Conservation (phyloP, 257 asterid species). For the Verbena officinalis region DNA sequence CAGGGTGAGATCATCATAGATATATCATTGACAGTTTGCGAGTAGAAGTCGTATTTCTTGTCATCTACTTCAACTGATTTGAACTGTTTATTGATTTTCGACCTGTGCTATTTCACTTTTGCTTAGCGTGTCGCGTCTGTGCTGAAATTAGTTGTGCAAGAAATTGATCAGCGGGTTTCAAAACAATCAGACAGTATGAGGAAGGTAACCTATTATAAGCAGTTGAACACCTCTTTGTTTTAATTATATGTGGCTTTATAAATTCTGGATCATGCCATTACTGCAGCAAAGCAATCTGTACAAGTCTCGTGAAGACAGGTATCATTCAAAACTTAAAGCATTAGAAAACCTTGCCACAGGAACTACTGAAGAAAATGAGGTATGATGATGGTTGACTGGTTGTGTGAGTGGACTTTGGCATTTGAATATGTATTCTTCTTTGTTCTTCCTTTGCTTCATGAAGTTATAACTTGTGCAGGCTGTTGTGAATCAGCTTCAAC, state of each 20-base stretch:
- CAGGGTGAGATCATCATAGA: conserved; percentile 25
- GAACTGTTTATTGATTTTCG: conserved; percentile 17
- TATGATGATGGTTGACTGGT: conserved; percentile 32
- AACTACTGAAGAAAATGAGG: conserved; percentile 87
- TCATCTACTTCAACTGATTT: conserved; percentile 19
- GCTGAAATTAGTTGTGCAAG: conserved; percentile 81
- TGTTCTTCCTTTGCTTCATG: conserved; percentile 14
- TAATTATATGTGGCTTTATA: conserved; percentile 13
- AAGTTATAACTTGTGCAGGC: conserved; percentile 49
- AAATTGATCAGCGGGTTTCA: conserved; percentile 80
- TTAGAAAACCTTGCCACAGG: conserved; percentile 83
- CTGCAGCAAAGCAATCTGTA: conserved; percentile 78
- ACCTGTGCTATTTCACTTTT: conserved; percentile 31
- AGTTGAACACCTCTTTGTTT: conserved; percentile 23
- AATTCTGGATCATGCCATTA: conserved; percentile 25
- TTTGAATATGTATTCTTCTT: conserved; percentile 15
- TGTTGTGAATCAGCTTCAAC: conserved; percentile 57
- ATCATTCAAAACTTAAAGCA: conserved; percentile 67
- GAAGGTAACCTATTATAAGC: conserved; percentile 56
- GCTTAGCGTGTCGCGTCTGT: conserved; percentile 74
- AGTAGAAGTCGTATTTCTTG: conserved; percentile 1
- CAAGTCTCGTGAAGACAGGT: conserved; percentile 83
- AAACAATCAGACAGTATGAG: conserved; percentile 62
- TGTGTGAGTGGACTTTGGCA: conserved; percentile 2
- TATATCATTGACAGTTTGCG: conserved; percentile 17